phyloP scores from a whole-genome alignment of 371 early-diverging fungal species.

The Gilbertella persicaria region DNA sequence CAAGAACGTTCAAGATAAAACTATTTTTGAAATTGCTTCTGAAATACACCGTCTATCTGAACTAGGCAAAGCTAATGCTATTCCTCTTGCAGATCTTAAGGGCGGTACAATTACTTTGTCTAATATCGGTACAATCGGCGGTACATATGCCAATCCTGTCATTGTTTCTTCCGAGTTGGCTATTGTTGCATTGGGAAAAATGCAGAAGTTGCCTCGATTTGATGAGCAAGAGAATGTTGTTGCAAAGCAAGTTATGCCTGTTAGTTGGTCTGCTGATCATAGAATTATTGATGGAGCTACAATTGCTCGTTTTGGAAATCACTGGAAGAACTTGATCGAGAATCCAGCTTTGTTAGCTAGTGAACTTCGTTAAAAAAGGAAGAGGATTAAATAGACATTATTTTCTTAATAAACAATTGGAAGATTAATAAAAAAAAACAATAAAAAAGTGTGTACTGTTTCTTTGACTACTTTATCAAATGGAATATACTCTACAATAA shows the following conservation, averaged over 20 bases:
- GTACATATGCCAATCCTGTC: conserved; percentile 89
- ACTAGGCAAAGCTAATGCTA: conserved; percentile 65
- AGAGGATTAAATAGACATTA: too few species aligned
- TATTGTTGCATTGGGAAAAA: conserved; percentile 91
- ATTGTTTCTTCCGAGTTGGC: conserved; percentile 86
- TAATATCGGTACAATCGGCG: conserved; percentile 95
- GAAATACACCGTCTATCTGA: conserved; percentile 83
- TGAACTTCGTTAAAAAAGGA: conserved; percentile 54
- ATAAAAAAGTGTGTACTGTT: too few species aligned
- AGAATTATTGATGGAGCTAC: conserved; percentile 98
- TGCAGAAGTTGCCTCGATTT: conserved; percentile 85
- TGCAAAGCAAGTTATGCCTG: conserved; percentile 70
- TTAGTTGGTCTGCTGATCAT: conserved; percentile 96
- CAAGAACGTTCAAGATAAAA: conserved; percentile 85
- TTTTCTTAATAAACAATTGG: too few species aligned
- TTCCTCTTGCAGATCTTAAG: conserved; percentile 72
- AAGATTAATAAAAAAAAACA: too few species aligned
- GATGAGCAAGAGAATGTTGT: conserved; percentile 65
- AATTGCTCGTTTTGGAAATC: conserved; percentile 86
- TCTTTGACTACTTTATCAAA: too few species aligned
- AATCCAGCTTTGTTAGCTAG: conserved; percentile 69
- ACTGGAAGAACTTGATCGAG: conserved; percentile 88
- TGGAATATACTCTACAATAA: too few species aligned
- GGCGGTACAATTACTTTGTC: conserved; percentile 92
- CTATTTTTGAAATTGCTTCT: conserved; percentile 89